Evolutionary conservation across 148 eudicot species (phyloP).

Genomic region (Hydrangea macrophylla): DNA sequence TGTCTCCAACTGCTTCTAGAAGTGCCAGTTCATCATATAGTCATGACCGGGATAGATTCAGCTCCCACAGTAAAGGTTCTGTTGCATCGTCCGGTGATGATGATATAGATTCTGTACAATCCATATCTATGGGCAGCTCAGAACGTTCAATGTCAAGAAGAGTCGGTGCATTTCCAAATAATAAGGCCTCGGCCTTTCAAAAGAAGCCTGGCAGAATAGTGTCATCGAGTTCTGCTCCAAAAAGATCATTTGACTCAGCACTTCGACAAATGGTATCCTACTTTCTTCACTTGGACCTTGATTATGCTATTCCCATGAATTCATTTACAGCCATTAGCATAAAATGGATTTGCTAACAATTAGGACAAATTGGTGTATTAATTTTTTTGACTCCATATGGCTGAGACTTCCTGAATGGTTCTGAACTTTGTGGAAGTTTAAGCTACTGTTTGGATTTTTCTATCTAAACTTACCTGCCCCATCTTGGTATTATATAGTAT

Average conservation of each 20-base stretch:
- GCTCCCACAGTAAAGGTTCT: conserved; percentile 76
- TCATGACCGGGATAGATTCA: conserved; percentile 69
- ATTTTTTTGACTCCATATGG: background rate
- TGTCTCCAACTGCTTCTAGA: conserved; percentile 88
- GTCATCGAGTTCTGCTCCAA: conserved; percentile 80
- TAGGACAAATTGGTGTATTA: background rate
- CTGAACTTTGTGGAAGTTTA: conserved; percentile 5
- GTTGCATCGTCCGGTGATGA: conserved; percentile 90
- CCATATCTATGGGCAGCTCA: conserved; percentile 49
- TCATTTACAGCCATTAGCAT: background rate
- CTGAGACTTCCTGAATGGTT: background rate
- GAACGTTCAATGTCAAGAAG: conserved; percentile 50
- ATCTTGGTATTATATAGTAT: background rate
- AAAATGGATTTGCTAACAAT: background rate
- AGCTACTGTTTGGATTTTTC: background rate
- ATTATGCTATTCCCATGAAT: conserved; percentile 9
- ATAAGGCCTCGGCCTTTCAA: conserved; percentile 44
- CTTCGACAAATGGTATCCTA: conserved; percentile 78
- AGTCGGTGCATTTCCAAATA: conserved; percentile 40
- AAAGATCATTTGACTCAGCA: conserved; percentile 84
- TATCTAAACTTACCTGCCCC: background rate
- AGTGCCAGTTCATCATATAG: conserved; percentile 74
- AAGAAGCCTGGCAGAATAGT: conserved; percentile 60
- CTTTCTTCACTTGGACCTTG: background rate
- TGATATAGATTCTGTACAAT: conserved; percentile 73